Evolutionary conservation across 352 stramenopile species (phyloP).

Genomic region (Globisporangium polare): DNA sequence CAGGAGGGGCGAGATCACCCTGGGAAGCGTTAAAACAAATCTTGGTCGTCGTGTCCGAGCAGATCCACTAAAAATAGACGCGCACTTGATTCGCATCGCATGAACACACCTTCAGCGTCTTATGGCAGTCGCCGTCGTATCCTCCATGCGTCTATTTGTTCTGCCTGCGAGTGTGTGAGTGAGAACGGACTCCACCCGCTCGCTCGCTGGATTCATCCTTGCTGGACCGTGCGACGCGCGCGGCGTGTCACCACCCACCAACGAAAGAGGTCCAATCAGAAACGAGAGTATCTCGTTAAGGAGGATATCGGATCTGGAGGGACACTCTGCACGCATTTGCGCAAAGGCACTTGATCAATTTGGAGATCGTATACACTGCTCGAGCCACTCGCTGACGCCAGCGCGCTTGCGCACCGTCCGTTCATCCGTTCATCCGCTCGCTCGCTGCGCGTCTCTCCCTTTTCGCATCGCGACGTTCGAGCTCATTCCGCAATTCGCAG

Average conservation of each 20-base stretch:
- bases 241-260: conserved; percentile 1
- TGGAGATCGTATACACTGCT: neutral
- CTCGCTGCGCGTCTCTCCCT: neutral
- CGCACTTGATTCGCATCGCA: conserved; percentile 1
- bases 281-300: neutral
- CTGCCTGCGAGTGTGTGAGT: neutral
- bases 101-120: neutral
- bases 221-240: neutral
- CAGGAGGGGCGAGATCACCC: neutral
- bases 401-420: conserved; percentile 10
- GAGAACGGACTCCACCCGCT: neutral
- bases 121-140: neutral
- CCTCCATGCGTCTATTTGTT: neutral
- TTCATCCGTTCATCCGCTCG: conserved; percentile 7
- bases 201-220: too few species aligned
- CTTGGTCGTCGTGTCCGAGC: neutral
- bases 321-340: neutral
- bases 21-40: conserved; percentile 1
- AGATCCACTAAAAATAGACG: neutral
- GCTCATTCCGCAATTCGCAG: conserved; percentile 65
- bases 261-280: conserved; percentile 5
- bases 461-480: neutral
- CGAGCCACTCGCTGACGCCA: conserved; percentile 6
- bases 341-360: neutral
- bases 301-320: neutral